phyloP scores from a whole-genome alignment of 768 basidiomycete genomes.

The Termitomyces bulborhizus region DNA sequence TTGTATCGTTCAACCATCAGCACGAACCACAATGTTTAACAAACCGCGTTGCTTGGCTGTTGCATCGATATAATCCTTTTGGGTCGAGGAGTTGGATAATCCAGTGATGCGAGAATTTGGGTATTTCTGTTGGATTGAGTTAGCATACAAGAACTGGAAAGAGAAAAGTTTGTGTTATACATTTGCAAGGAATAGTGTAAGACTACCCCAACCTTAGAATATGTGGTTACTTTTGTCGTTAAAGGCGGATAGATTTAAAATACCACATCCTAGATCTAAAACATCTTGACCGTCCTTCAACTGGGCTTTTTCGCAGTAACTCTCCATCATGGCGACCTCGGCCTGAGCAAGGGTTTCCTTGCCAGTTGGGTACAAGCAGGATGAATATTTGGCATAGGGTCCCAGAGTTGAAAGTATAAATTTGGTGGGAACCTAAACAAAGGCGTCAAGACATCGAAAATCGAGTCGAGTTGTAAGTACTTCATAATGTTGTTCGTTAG shows the following conservation, averaged over 20 bases:
- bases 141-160: not conserved
- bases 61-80: not conserved
- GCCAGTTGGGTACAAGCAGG: slow-evolving; percentile 58
- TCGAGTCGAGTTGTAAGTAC: slow-evolving; percentile 23
- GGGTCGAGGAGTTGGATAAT: not conserved
- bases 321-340: slow-evolving; percentile 59
- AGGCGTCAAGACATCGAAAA: not conserved
- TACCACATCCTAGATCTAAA: slow-evolving; percentile 65
- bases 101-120: not conserved
- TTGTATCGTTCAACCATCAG: not conserved
- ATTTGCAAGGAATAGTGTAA: not conserved
- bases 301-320: slow-evolving; percentile 60
- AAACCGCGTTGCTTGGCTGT: not conserved
- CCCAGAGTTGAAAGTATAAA: slow-evolving; percentile 66
- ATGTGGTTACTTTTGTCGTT: not conserved
- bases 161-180: not conserved
- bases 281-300: slow-evolving; percentile 56
- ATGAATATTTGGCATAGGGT: slow-evolving; percentile 61
- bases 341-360: slow-evolving; percentile 56
- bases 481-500: slow-evolving; percentile 76
- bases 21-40: not conserved
- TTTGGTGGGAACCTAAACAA: slow-evolving; percentile 45
- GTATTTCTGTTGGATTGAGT: not conserved
- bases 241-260: not conserved
- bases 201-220: not conserved